Base-by-base conservation (phyloP, 176 grass and related monocot genomes). In the Ampelocalamus luodianensis region DNA sequence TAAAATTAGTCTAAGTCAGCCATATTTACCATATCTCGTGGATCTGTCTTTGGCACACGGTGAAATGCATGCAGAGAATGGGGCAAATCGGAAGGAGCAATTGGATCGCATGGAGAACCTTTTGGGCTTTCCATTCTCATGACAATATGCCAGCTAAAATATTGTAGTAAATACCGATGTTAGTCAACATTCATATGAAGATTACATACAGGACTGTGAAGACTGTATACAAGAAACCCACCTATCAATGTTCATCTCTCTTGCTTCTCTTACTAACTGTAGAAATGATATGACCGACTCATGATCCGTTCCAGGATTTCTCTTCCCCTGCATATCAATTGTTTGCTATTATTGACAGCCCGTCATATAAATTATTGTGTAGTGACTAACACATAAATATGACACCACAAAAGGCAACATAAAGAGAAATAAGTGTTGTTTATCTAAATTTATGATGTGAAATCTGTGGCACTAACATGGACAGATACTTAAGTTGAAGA, bases 201-300 rank as follows among this genome's bases (percentile, higher is more conserved):
- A 72, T 72, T 77, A 78, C 29, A 68, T 24, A 67, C 38, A 77
- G 32, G 29, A 74, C 18, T 58, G 6, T 50, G 32, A 85, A 71
- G 3, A 49, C 1, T 70, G 76, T 84, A 64, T 24, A 79, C 75
- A 85, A 74, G 1, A 80, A 77, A 90, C 70, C 36, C 39, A 95
- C 96, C 96, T 92, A 92, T 98, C 96, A 67, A 98, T 90, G 56
- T 89, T 92, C 77, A 98, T 92, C 81, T 98, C 96, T 85, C 86
- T 92, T 60, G 93, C 78, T 86, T 88, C 84, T 71, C 72, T 93
- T 72, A 98, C 93, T 76, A 74, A 59, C n/a, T 90, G 67, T 85
- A 98, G 87, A 88, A 95, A 93, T 7, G 91, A 92, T 76, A 89
- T 85, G 55, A 98, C 87, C 14, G 91, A 93, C 8, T 83, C 56